phyloP scores from a whole-genome alignment of 2,329 filamentous ascomycete genomes.

The Magnaporthiopsis rhizophila region DNA sequence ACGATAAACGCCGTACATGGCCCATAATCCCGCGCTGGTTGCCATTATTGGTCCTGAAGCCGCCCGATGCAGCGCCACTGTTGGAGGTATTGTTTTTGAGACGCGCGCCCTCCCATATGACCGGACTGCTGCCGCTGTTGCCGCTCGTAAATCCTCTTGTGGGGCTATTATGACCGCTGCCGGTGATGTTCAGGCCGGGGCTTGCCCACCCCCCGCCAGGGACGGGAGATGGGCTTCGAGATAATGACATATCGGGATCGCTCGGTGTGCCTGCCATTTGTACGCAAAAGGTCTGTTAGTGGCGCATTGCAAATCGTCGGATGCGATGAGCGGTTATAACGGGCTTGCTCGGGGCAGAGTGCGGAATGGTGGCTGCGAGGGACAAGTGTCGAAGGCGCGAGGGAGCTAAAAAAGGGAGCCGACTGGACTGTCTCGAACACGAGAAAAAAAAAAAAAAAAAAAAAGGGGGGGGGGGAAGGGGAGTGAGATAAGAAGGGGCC shows the following conservation, averaged over 20 bases:
- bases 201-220: slow-evolving; percentile 84
- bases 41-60: slow-evolving; percentile 29
- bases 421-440: neutral
- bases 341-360: neutral
- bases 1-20: slow-evolving; percentile 74
- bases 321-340: slow-evolving; percentile 7
- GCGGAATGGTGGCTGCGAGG: neutral
- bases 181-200: slow-evolving; percentile 64
- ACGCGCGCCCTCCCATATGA: slow-evolving; percentile 78
- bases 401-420: neutral
- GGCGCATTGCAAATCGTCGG: neutral
- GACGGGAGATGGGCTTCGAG: slow-evolving; percentile 78
- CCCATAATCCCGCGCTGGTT: slow-evolving; percentile 82
- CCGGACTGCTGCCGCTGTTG: slow-evolving; percentile 48
- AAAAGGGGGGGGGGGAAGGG: no score
- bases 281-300: neutral
- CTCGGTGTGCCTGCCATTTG: slow-evolving; percentile 42
- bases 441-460: slow-evolving; percentile 9
- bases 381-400: neutral
- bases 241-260: slow-evolving; percentile 63
- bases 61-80: slow-evolving; percentile 60
- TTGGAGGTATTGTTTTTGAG: slow-evolving; percentile 63
- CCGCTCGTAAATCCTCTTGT: slow-evolving; percentile 39
- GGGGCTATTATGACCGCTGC: slow-evolving; percentile 63
- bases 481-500: slow-evolving; percentile 12